Conservation (phyloP, 129 eudicot species). For the Lactuca sativa region DNA sequence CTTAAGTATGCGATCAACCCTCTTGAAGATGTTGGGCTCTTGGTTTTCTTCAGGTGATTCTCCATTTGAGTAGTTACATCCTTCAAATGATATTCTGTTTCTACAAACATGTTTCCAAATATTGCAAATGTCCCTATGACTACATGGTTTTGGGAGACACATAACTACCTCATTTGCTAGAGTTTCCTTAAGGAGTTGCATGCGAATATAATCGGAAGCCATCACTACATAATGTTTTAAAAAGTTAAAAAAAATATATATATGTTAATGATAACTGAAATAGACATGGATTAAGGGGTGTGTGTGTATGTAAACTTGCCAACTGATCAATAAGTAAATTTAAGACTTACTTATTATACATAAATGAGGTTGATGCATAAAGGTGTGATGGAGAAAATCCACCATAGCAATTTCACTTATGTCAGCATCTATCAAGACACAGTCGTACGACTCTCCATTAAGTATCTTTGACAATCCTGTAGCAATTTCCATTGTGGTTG, state of each 20-base stretch:
- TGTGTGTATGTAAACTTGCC: neutral
- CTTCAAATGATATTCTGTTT: conserved; percentile 4
- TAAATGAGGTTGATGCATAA: conserved; percentile 22
- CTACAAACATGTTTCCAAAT: conserved; percentile 26
- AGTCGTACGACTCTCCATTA: neutral
- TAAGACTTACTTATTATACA: conserved; percentile 14
- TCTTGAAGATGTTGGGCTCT: neutral
- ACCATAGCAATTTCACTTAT: conserved; percentile 8
- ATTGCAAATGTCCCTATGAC: conserved; percentile 15
- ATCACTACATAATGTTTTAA: conserved; percentile 23
- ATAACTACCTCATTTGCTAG: conserved; percentile 1
- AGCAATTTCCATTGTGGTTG: conserved; percentile 1
- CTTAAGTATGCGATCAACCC: neutral
- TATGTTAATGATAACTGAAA: neutral
- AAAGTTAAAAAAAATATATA: neutral
- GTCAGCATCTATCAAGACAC: conserved; percentile 26
- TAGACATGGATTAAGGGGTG: neutral
- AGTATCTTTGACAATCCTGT: conserved; percentile 25
- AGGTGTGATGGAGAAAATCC: conserved; percentile 3
- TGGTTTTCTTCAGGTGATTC: neutral
- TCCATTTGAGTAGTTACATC: neutral
- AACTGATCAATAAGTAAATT: neutral
- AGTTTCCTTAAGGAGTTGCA: neutral
- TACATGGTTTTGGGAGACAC: conserved; percentile 24
- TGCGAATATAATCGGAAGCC: neutral